Evolutionary conservation across 2,329 filamentous ascomycete genomes (phyloP), one percentile per base, ranked within the genome.

Genomic region (Penicillium sp.): DNA sequence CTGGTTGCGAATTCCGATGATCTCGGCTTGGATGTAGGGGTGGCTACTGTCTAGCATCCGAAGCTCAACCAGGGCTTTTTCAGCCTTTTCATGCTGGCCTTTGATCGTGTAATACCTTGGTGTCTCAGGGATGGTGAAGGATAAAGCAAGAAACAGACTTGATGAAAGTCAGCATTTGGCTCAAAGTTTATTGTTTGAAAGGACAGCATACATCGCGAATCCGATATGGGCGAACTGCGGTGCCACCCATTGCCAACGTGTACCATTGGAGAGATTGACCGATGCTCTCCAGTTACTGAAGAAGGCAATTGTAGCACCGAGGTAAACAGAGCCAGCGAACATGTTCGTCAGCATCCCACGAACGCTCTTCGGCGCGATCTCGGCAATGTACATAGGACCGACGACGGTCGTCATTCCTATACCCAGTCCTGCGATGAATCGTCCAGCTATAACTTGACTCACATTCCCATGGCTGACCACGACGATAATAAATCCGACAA

Each of bases 341-440:
- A 53, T 45, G 12, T 53, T 53, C 8, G 50, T 53, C n/a, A 51
- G 17, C 41, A 46, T 51, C 20, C 48, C 48, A 29, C 48, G 41
- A 13, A 46, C 40, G 3, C 17, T 21, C 20, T 51, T 51, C 3
- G 48, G 48, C 12, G 48, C 48, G 17, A 51, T 37, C 33, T 51
- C 48, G 17, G 48, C 48, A 5, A 51, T 17, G 21, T 51, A 51
- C 8, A 43, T 51, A 13, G 48, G 48, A 12, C 48, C 84, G 36
- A 87, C 84, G 3, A 87, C 85, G 3, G 84, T 83, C 0, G 84
- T 87, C 66, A 86, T 83, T 15, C 85, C 85, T 26, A 88, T 84
- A 3, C 85, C 85, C 2, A 87, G 71, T 46, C 85, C 85, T 17
- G 83, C 84, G 53, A 88, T 84, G 63, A 88, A 87, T 2, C 85